These are phyloP conservation scores for Suillus clintonianus DNA, from an alignment of 768 basidiomycete species.

Conservation along the genomic window DNA sequence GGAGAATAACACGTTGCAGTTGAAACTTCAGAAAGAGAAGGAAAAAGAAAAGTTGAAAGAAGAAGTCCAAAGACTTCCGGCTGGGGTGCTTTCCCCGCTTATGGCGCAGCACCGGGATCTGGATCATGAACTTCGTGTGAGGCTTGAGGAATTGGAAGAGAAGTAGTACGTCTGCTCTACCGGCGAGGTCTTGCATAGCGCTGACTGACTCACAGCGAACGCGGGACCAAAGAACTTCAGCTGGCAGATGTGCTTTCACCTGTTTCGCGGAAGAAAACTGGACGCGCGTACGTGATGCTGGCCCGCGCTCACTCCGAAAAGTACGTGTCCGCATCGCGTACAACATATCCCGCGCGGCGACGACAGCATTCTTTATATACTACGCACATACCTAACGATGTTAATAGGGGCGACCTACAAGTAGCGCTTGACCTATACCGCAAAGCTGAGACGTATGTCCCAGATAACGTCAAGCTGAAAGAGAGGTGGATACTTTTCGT, in stretches of 20 bases:
- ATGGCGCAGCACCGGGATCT: conserved; percentile 67
- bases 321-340: conserved; percentile 41
- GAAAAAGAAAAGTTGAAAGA: conserved; percentile 11
- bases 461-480: conserved; percentile 83
- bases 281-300: conserved; percentile 80
- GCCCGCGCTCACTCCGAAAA: conserved; percentile 82
- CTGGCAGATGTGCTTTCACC: conserved; percentile 68
- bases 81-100: conserved; percentile 57
- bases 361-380: background rate
- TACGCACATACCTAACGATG: background rate
- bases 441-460: conserved; percentile 80
- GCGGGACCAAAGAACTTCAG: conserved; percentile 59
- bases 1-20: conserved; percentile 22
- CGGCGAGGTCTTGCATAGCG: conserved; percentile 7
- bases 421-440: conserved; percentile 80
- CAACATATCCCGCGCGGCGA: background rate
- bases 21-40: conserved; percentile 14
- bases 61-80: conserved; percentile 20
- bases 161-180: conserved; percentile 58
- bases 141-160: conserved; percentile 69
- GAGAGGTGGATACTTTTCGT: conserved; percentile 85
- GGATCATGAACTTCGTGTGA: conserved; percentile 64
- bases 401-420: conserved; percentile 73
- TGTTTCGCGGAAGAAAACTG: conserved; percentile 77
- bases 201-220: conserved; percentile 47